A percentile compares a stretch with the other conserved stretches of the same genome.
phyloP scores from a whole-genome alignment of 2,329 filamentous ascomycete species.

The Fonsecaea pedrosoi region DNA sequence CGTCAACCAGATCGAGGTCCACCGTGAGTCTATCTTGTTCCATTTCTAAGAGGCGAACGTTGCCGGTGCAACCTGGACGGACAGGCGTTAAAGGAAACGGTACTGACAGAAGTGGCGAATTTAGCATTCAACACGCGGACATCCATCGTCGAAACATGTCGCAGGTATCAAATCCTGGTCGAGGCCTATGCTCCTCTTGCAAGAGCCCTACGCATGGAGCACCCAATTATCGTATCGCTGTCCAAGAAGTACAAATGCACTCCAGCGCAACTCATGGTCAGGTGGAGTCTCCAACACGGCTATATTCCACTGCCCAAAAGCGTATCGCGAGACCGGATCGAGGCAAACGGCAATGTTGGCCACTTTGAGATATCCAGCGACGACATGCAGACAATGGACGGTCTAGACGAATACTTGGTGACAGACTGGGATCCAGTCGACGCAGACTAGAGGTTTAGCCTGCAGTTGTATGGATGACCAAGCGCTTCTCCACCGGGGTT shows the following conservation, averaged over 20 bases:
- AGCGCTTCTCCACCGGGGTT: neutral
- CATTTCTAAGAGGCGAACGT: neutral
- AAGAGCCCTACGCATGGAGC: constrained; percentile 71
- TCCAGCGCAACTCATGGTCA: constrained; percentile 75
- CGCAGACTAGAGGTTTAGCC: constrained; percentile 27
- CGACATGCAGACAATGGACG: constrained; percentile 61
- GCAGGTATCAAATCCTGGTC: constrained; percentile 70
- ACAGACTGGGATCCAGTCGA: constrained; percentile 63
- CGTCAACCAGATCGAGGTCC: constrained; percentile 80
- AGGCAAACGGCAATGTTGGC: constrained; percentile 68
- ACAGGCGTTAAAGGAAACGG: neutral
- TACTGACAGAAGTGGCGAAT: constrained; percentile 52
- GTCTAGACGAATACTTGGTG: constrained; percentile 73
- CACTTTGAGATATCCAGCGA: constrained; percentile 42
- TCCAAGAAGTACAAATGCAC: constrained; percentile 73
- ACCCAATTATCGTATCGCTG: constrained; percentile 67
- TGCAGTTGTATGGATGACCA: constrained; percentile 12
- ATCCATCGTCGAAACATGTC: constrained; percentile 70
- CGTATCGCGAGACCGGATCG: constrained; percentile 65
- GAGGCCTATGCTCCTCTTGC: constrained; percentile 83
- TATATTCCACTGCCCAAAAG: constrained; percentile 79
- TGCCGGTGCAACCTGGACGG: neutral
- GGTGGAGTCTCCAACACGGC: constrained; percentile 78
- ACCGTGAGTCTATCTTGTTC: neutral
- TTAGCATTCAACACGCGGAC: constrained; percentile 73